Evolutionary conservation across 345 rosid genomes (phyloP).

Genomic region (Eucalyptus brandiana): DNA sequence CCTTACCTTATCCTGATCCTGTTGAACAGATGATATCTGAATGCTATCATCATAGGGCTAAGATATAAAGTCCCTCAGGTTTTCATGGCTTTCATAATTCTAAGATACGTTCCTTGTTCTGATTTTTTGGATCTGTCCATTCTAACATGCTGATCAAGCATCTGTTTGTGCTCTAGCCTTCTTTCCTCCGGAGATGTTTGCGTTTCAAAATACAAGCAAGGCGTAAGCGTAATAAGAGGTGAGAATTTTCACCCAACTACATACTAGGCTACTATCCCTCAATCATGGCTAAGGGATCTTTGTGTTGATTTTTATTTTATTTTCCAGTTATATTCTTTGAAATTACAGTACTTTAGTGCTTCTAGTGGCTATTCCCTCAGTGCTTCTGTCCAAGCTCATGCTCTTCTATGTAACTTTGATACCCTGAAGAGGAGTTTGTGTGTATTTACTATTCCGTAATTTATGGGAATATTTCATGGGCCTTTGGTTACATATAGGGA

Average conservation of each 20-base stretch:
- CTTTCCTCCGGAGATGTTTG: constrained; percentile 66
- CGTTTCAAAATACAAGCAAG: constrained; percentile 43
- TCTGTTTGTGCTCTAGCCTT: constrained; percentile 40
- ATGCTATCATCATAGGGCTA: neutral
- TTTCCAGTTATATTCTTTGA: neutral
- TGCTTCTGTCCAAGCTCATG: neutral
- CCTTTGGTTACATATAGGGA: neutral
- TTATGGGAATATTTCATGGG: neutral
- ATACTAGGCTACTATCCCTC: neutral
- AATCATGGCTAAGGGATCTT: neutral
- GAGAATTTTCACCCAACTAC: neutral
- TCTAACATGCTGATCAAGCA: neutral
- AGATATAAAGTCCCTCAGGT: neutral
- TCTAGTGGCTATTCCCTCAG: neutral
- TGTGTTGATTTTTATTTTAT: neutral
- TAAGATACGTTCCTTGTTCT: neutral
- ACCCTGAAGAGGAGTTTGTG: neutral
- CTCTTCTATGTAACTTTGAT: neutral
- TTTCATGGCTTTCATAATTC: neutral
- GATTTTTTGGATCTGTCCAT: neutral
- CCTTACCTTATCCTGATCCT: neutral
- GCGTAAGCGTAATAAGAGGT: constrained; percentile 35
- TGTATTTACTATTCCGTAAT: neutral
- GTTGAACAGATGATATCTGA: neutral
- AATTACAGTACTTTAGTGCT: neutral